Conservation (phyloP, 108 stramenopile species). For the Cyclostephanos tholiformis region DNA sequence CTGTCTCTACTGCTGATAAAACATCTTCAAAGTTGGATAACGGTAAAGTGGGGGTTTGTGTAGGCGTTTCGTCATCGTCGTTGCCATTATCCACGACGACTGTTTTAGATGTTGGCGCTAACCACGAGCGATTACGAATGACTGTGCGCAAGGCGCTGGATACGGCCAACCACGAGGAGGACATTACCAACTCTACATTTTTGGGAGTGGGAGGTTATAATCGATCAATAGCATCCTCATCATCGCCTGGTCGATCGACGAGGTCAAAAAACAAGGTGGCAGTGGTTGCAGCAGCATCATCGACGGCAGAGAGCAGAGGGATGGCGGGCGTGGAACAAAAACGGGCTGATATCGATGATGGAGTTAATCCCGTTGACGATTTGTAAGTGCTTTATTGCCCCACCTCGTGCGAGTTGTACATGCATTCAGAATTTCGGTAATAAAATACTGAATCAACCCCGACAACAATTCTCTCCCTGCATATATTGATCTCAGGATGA, state of each 20-base stretch:
- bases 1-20: not conserved
- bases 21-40: not conserved
- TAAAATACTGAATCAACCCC: not conserved
- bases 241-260: conserved; percentile 4
- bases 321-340: not conserved
- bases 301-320: not conserved
- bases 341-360: not conserved
- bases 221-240: conserved; percentile 11
- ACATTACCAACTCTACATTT: conserved; percentile 84
- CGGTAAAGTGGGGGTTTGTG: not conserved
- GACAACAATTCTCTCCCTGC: not conserved
- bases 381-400: conserved; percentile 25
- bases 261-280: conserved; percentile 11
- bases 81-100: not conserved
- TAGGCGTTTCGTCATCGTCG: not conserved
- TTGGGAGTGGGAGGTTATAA: conserved; percentile 43
- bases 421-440: not conserved
- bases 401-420: not conserved
- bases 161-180: conserved; percentile 65
- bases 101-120: not conserved
- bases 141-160: conserved; percentile 78
- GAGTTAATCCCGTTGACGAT: conserved; percentile 46
- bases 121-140: conserved; percentile 73
- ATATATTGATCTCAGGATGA: conserved; percentile 69
- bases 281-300: conserved; percentile 8